Percentiles rank a stretch among this genome's conserved stretches.
Evolutionary conservation across 1,284 basidiomycete species (phyloP).

Genomic region (Fomitiporia mediterranea): DNA sequence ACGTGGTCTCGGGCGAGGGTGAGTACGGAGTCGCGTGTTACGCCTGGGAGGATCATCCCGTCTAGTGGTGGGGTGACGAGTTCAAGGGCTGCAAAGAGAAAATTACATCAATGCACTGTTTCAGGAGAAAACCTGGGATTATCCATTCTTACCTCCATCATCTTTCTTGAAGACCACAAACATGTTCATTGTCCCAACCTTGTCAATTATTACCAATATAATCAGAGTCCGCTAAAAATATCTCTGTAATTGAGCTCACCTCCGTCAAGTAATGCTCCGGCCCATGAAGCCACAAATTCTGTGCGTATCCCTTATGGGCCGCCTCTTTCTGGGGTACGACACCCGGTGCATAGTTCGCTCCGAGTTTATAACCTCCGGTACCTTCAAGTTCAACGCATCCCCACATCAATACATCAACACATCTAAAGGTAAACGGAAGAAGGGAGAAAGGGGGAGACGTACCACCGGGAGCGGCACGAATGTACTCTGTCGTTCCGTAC

Average conservation of each 20-base stretch:
- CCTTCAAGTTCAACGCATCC: slow-evolving; percentile 34
- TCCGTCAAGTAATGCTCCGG: slow-evolving; percentile 85
- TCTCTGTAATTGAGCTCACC: slow-evolving; percentile 29
- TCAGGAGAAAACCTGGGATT: background rate
- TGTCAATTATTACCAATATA: too few relatives aligned
- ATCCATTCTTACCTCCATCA: slow-evolving; percentile 57
- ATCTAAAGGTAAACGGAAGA: background rate
- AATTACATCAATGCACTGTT: background rate
- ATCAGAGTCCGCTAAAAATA: background rate
- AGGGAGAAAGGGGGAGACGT: slow-evolving; percentile 24
- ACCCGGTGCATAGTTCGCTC: slow-evolving; percentile 89
- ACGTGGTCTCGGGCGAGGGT: slow-evolving; percentile 75
- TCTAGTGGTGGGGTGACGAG: slow-evolving; percentile 91
- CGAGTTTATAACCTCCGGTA: slow-evolving; percentile 89
- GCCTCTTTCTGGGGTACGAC: slow-evolving; percentile 85
- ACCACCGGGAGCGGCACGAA: slow-evolving; percentile 89
- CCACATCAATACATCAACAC: background rate
- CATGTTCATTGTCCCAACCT: slow-evolving; percentile 96
- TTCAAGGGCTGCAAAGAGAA: slow-evolving; percentile 49
- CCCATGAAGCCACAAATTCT: slow-evolving; percentile 94
- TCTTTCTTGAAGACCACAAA: slow-evolving; percentile 80
- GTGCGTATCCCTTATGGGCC: slow-evolving; percentile 82
- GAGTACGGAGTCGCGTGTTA: slow-evolving; percentile 92
- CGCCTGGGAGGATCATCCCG: slow-evolving; percentile 94
- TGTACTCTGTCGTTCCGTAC: slow-evolving; percentile 87